Percentiles rank a stretch among this genome's conserved stretches.
Evolutionary conservation across 2,329 filamentous ascomycete genomes (phyloP).

Genomic region (Hysterium pulicare): DNA sequence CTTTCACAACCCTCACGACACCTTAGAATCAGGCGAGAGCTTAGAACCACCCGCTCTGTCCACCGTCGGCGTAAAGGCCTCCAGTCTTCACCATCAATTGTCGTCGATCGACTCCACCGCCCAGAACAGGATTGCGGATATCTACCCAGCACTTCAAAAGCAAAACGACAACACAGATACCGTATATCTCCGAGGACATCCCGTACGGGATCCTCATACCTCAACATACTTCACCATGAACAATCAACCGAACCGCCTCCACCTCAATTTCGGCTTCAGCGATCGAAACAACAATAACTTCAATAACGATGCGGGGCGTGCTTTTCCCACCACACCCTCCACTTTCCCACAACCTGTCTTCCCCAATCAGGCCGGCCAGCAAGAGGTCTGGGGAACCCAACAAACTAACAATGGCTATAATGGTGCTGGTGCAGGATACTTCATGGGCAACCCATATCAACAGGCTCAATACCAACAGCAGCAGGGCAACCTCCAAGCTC

Average conservation of each 20-base stretch:
- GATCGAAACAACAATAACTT: slow-evolving; percentile 39
- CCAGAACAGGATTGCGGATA: slow-evolving; percentile 13
- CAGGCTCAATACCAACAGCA: slow-evolving; percentile 50
- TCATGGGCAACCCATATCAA: slow-evolving; percentile 49
- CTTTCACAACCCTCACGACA: slow-evolving; percentile 11
- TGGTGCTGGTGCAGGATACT: slow-evolving; percentile 50
- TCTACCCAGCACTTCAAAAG: neutral
- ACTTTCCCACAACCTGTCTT: slow-evolving; percentile 92
- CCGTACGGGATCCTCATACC: slow-evolving; percentile 4
- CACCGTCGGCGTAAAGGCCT: too few species aligned
- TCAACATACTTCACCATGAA: slow-evolving; percentile 26
- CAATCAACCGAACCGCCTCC: slow-evolving; percentile 43
- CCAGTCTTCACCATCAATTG: too few species aligned
- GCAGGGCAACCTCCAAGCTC: slow-evolving; percentile 46
- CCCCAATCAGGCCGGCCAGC: slow-evolving; percentile 57
- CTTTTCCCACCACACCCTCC: slow-evolving; percentile 72
- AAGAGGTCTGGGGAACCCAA: slow-evolving; percentile 57
- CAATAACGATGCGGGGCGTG: slow-evolving; percentile 45
- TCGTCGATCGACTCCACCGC: too few species aligned
- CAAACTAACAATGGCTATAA: slow-evolving; percentile 39
- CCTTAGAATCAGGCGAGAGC: too few species aligned
- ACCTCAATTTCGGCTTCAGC: slow-evolving; percentile 52
- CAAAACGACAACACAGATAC: slow-evolving; percentile 8
- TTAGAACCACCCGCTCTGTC: too few species aligned
- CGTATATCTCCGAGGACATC: slow-evolving; percentile 8